Evolutionary conservation across 1,284 basidiomycete species (phyloP).

Genomic region (Cutaneotrichosporon sp.): DNA sequence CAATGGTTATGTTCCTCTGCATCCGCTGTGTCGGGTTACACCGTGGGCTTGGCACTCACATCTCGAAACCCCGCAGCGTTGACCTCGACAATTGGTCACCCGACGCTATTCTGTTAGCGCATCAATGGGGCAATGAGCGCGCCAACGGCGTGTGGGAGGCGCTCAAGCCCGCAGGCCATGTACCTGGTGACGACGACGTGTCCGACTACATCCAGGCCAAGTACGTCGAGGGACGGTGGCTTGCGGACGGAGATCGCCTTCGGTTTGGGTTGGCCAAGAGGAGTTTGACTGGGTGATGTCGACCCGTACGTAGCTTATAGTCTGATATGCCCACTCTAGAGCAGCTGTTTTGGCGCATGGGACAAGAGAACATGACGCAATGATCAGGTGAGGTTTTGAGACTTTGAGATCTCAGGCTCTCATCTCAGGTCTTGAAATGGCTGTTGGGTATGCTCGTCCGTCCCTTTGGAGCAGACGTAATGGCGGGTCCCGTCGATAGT

Average conservation of each 20-base stretch:
- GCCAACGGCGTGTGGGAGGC: conserved; percentile 54
- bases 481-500: no score
- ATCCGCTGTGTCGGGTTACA: conserved; percentile 58
- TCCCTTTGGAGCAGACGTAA: no score
- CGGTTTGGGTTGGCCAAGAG: conserved; percentile 23
- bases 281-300: background rate
- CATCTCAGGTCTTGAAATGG: no score
- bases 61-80: conserved; percentile 56
- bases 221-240: conserved; percentile 53
- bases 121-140: conserved; percentile 52
- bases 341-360: background rate
- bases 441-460: no score
- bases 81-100: conserved; percentile 57
- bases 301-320: background rate
- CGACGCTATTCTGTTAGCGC: conserved; percentile 49
- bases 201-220: conserved; percentile 51
- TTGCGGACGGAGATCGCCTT: conserved; percentile 31
- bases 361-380: background rate
- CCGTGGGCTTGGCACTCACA: conserved; percentile 57
- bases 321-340: background rate
- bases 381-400: background rate
- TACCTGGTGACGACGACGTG: conserved; percentile 40
- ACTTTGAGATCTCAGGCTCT: background rate
- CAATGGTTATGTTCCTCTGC: conserved; percentile 58
- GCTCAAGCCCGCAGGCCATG: conserved; percentile 27